These are phyloP conservation scores for Termitomyces heimii DNA, from an alignment of 768 basidiomycete genomes.

Conservation along the genomic window DNA sequence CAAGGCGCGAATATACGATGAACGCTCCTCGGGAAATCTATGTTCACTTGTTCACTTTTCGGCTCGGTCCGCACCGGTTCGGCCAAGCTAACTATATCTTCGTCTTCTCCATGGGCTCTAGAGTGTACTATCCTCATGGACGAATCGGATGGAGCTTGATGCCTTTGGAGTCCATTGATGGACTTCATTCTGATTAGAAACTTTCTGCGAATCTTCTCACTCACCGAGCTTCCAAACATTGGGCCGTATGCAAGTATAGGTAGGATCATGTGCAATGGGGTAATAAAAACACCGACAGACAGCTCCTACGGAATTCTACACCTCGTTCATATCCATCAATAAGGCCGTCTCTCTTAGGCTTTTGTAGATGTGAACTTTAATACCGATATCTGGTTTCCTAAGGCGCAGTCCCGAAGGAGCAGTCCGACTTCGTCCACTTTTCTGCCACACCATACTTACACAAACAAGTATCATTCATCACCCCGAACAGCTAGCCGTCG, in stretches of 20 bases:
- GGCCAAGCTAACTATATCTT: neutral
- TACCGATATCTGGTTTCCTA: slow-evolving; percentile 8
- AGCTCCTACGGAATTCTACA: neutral
- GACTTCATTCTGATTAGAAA: neutral
- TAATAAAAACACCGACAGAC: neutral
- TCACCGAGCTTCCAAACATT: neutral
- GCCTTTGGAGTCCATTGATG: neutral
- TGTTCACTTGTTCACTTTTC: neutral
- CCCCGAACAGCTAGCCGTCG: slow-evolving; percentile 55
- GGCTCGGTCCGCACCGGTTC: neutral
- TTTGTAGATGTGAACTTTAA: slow-evolving; percentile 10
- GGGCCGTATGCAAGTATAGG: neutral
- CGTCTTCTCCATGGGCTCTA: neutral
- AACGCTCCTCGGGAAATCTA: neutral
- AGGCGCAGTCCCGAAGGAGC: slow-evolving; percentile 27
- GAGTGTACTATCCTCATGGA: too few relatives aligned
- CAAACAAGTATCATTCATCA: slow-evolving; percentile 40
- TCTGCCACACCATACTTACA: slow-evolving; percentile 46
- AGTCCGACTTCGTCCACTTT: slow-evolving; percentile 43
- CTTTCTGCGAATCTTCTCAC: too few relatives aligned
- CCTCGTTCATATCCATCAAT: neutral
- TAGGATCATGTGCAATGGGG: neutral
- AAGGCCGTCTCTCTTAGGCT: slow-evolving; percentile 4
- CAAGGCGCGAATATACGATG: neutral
- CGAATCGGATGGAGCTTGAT: neutral